Base-by-base conservation (phyloP, 1,139 yeast species). In the Saccharomyces pastorianus region DNA sequence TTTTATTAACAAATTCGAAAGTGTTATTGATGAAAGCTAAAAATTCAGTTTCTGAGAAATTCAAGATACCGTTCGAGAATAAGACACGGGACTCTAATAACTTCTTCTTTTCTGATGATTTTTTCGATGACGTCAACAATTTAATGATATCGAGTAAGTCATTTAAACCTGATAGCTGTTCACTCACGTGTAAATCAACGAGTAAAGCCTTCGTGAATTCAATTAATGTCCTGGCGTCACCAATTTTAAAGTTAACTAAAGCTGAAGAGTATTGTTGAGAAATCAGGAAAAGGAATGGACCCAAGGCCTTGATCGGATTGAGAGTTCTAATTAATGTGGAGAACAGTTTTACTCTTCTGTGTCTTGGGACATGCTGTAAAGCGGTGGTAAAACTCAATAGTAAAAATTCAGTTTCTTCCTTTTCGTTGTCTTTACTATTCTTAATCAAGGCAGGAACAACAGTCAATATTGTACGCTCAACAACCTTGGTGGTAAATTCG, bases 301-400 rank as follows among this genome's bases (percentile, higher is more conserved):
- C 88, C 61, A 91, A 76, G 1, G 96, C 81, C 50, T 76, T 73
- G 11, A 76, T 76, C 50, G 85, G 75, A n/a, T 93, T 91, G 58
- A 93, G 75, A 1, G 97, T 86, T 62, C 78, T 78, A 14, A 91
- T 82, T 61, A 93, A 77, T 0, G 95, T 84, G 3, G 88, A 79
- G 66, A 88, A 93, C 54, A 95, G 75, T 65, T 84, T 84, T 51
- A 88, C 95, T 63, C 99, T 81, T 71, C 99, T 87, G 68, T 93
- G 99, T 69, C 96, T 83, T 59, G 99, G 99, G 61, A 93, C 90
- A 66, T 93, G 98, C 55, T 85, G 84, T 73, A 95, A 88, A 0
- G 99, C 98, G 57, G 96, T 85, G 14, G 88, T 90, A 67, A 93
- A 95, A 66, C 96, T 87, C 51, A 95, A 81, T 61, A 93, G 75